Conservation (phyloP, 2,329 filamentous ascomycete species). For the Sordariomycetes sp. region DNA sequence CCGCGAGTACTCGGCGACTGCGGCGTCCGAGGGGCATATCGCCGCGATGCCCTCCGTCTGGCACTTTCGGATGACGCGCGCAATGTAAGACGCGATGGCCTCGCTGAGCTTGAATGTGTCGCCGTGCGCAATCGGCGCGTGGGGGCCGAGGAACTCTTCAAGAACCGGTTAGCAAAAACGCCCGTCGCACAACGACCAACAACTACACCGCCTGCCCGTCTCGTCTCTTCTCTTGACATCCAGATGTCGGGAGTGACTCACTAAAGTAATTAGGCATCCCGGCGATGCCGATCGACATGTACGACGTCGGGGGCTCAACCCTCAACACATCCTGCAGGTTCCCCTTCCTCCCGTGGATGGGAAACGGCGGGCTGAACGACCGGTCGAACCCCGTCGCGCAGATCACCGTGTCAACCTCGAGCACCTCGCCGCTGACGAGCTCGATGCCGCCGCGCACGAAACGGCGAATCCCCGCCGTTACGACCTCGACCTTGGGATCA, state of each 20-base stretch:
- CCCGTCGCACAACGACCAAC: neutral
- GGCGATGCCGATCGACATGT: conserved; percentile 38
- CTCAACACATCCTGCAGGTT: conserved; percentile 36
- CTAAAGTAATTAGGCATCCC: conserved; percentile 43
- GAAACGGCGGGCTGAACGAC: conserved; percentile 37
- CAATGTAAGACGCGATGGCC: conserved; percentile 38
- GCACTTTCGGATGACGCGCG: conserved; percentile 31
- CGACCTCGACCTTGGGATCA: conserved; percentile 31
- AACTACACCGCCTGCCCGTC: too few species aligned
- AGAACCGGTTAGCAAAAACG: neutral
- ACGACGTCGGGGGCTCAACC: conserved; percentile 28
- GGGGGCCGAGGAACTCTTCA: conserved; percentile 35
- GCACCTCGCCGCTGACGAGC: conserved; percentile 30
- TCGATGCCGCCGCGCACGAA: conserved; percentile 34
- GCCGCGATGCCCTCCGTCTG: conserved; percentile 35
- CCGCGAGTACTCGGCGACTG: conserved; percentile 35
- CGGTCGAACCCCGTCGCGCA: conserved; percentile 45
- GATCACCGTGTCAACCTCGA: conserved; percentile 40
- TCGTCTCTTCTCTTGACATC: too few species aligned
- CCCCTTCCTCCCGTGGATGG: conserved; percentile 31
- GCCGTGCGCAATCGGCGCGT: conserved; percentile 35
- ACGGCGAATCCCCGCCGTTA: conserved; percentile 27
- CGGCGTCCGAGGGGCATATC: conserved; percentile 27
- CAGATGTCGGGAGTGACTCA: conserved; percentile 14
- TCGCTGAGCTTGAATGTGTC: conserved; percentile 36